These are phyloP conservation scores for Sisymbrium irio DNA, from an alignment of 345 rosid species.

Conservation along the genomic window DNA sequence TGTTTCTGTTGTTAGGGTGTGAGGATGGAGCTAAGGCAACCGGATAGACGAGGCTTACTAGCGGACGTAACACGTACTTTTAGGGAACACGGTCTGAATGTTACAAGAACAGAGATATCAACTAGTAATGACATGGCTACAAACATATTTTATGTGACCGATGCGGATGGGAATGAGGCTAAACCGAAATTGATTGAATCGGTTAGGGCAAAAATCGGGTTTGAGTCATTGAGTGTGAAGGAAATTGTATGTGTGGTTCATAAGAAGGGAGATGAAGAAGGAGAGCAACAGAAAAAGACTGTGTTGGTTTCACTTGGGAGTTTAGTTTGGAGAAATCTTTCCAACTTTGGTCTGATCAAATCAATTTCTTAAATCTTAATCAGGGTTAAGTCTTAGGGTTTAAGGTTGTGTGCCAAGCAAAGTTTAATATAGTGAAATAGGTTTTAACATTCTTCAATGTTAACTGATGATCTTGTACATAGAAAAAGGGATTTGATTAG, in stretches of 20 bases:
- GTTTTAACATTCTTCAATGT: neutral
- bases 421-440: neutral
- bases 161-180: conserved; percentile 53
- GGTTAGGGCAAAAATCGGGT: conserved; percentile 65
- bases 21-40: conserved; percentile 59
- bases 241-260: conserved; percentile 51
- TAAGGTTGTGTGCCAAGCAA: neutral
- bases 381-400: neutral
- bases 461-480: no score
- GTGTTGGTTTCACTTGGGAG: conserved; percentile 17
- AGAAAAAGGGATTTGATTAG: no score
- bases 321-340: conserved; percentile 63
- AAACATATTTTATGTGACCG: conserved; percentile 73
- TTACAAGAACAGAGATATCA: conserved; percentile 81
- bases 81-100: conserved; percentile 78
- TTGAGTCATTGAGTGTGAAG: conserved; percentile 61
- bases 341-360: conserved; percentile 72
- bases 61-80: conserved; percentile 81
- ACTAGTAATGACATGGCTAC: conserved; percentile 47
- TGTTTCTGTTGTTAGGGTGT: conserved; percentile 51
- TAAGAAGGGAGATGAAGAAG: conserved; percentile 48
- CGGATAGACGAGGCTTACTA: conserved; percentile 62
- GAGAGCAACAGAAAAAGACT: conserved; percentile 46
- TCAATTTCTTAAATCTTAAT: conserved; percentile 52
- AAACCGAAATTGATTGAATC: conserved; percentile 64